Base-by-base conservation (phyloP, 2,329 filamentous ascomycete genomes). In the Trichoderma sp. region DNA sequence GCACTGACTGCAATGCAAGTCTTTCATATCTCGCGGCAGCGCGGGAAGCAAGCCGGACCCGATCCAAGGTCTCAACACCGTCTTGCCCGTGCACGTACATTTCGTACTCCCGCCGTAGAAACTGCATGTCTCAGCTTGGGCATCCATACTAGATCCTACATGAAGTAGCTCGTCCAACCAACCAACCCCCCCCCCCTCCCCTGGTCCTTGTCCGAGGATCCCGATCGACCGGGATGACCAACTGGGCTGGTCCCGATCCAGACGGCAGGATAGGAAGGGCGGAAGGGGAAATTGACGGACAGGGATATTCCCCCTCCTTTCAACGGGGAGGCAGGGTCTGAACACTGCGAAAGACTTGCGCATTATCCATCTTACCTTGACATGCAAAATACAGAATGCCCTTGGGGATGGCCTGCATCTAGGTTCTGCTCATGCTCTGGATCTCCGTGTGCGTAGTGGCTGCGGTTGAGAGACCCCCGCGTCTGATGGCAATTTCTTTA, bases 161-260 rank as follows among this genome's bases (percentile, higher is more conserved):
- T 30, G 9, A 30, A 9, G 7, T 30, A 9, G 6, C 7, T 9
- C 30, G 30, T 30, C 30, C 30, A 30, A 30, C 30, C 30, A 7
- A 24, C 21, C 21, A 24, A 2, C 21, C 21, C 21, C 14, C 21
- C 21, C 21, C 21, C 14, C 19, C 3, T 10, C 34, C 47, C 58
- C 48, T 52, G 30, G 30, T 34, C 47, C 47, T 61, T 61, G 58
- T 61, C 58, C 4, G 47, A 52, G 47, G 47, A 61, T 26, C 58
- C 28, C 47, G 39, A 52, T 61, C 58, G 58, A 61, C 47, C 58
- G 58, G 47, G 58, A 44, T 52, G 21, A n/a, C 24, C 28, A 43
- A 44, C 41, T 52, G 21, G 44, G 39, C 47, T 52, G 47, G 15
- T 50, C 34, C 39, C 39, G 58, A 61, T 50, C 30, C 30, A 34